Evolutionary conservation across 192 early-diverging fungal species (phyloP), one percentile per base, ranked within the genome.

Genomic region (Mortierella alpina): DNA sequence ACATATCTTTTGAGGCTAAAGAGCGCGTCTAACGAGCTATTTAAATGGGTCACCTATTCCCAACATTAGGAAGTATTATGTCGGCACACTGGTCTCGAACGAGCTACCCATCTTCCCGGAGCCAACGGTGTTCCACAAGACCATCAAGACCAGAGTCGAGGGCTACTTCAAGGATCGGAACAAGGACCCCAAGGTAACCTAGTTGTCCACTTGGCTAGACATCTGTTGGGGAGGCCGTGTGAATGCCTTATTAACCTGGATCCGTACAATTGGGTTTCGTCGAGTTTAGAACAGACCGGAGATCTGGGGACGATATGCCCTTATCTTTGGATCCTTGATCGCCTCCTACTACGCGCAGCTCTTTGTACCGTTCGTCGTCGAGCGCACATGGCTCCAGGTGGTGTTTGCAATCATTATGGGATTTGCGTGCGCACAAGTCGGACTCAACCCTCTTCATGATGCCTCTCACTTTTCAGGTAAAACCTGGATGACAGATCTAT

Each of bases 371-470:
- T 81, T 66, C 48, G 73, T 89, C n/a, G 71, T 83, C 5, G 84
- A 86, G 41, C 70, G 75, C 20, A 82, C 75, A 54, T 82, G 80
- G 80, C 55, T 85, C 8, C 87, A 88, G 69, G 63, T 83, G 9
- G 52, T 83, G 40, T 84, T 74, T 57, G 85, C 88, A 2, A 56
- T 87, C 41, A 63, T 85, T n/a, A 56, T 88, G 68, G 88, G 88
- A 14, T 84, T 89, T 52, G 53, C 78, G 5, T 84, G 75, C 49
- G 86, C 88, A 13, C 86, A 89, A 56, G 81, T 84, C 49, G 88
- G 88, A 61, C 75, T 90, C 13, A 87, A 86, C 60, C 88, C 82
- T 39, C 72, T 90, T 7, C 88, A 90, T 55, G 88, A 90, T 59
- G 85, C 84, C n/a, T 85, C 86, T 10, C 88, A 90, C 48, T 88